These are phyloP conservation scores for Fusarium succisae DNA, from an alignment of 2,329 filamentous ascomycete genomes.

Conservation along the genomic window DNA sequence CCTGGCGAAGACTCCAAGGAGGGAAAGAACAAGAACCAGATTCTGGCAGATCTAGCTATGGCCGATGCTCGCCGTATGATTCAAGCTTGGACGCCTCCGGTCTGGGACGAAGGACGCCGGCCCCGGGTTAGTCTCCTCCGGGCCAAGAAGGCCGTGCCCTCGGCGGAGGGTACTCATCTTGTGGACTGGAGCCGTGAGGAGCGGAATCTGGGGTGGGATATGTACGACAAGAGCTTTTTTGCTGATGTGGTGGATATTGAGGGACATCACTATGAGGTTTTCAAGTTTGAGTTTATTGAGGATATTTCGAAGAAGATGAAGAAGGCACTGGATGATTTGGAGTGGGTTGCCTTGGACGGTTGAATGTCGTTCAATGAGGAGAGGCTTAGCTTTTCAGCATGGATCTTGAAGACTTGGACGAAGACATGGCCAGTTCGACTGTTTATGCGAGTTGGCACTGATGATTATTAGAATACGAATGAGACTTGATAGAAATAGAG, in stretches of 20 bases:
- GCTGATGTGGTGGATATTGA: conserved; percentile 57
- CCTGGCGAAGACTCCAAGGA: conserved; percentile 37
- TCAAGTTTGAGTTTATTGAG: conserved; percentile 45
- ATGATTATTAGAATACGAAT: not conserved
- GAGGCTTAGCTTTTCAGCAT: too few relatives aligned
- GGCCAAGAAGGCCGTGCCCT: conserved; percentile 53
- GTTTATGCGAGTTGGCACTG: too few relatives aligned
- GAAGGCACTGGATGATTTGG: conserved; percentile 28
- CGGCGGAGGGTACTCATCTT: conserved; percentile 39
- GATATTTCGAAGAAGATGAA: conserved; percentile 43
- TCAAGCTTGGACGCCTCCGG: conserved; percentile 52
- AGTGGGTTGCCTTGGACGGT: conserved; percentile 1
- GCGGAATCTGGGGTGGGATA: conserved; percentile 58
- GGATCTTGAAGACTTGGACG: not conserved
- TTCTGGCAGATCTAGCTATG: conserved; percentile 53
- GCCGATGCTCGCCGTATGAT: conserved; percentile 54
- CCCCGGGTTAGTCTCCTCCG: conserved; percentile 58
- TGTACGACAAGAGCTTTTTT: conserved; percentile 57
- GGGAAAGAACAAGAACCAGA: conserved; percentile 48
- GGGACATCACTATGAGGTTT: conserved; percentile 63
- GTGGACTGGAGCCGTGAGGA: conserved; percentile 58
- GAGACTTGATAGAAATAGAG: not conserved
- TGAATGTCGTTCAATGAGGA: not conserved
- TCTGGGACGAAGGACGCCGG: conserved; percentile 47
- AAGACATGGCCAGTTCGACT: not conserved